Evolutionary conservation across 768 basidiomycete species (phyloP).

Genomic region (Leccinum sublutescens): DNA sequence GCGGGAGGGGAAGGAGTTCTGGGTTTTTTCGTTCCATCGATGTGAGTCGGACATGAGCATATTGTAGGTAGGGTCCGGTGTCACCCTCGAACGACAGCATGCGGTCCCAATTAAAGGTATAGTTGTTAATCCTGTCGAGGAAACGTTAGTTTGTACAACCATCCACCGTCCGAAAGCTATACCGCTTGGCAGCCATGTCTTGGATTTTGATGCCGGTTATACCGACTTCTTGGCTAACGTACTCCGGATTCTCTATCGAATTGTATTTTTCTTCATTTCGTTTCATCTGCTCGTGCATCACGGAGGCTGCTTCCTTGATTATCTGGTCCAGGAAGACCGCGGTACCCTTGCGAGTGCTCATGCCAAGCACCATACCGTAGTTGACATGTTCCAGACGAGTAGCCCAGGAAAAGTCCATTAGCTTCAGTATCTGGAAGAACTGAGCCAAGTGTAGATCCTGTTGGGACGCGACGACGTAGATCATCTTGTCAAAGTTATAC

Average conservation of each 20-base stretch:
- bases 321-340: conserved; percentile 95
- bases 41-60: conserved; percentile 89
- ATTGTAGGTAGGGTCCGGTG: conserved; percentile 94
- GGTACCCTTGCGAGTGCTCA: conserved; percentile 92
- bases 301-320: conserved; percentile 78
- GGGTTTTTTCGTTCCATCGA: conserved; percentile 94
- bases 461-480: conserved; percentile 87
- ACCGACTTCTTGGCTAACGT: conserved; percentile 77
- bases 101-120: conserved; percentile 90
- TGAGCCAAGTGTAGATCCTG: conserved; percentile 88
- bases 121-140: conserved; percentile 80
- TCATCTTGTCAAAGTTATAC: conserved; percentile 90
- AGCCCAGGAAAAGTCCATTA: conserved; percentile 92
- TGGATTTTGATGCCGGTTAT: conserved; percentile 97
- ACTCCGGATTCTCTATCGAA: conserved; percentile 83
- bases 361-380: conserved; percentile 89
- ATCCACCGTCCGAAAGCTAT: conserved; percentile 18
- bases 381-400: conserved; percentile 82
- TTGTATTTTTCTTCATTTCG: conserved; percentile 92
- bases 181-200: conserved; percentile 95
- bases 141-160: not conserved
- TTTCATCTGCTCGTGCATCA: conserved; percentile 97
- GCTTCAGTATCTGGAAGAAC: conserved; percentile 88
- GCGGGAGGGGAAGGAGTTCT: conserved; percentile 73
- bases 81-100: conserved; percentile 97